phyloP scores from a whole-genome alignment of 1,284 basidiomycete genomes.

The Xanthoconium separans region DNA sequence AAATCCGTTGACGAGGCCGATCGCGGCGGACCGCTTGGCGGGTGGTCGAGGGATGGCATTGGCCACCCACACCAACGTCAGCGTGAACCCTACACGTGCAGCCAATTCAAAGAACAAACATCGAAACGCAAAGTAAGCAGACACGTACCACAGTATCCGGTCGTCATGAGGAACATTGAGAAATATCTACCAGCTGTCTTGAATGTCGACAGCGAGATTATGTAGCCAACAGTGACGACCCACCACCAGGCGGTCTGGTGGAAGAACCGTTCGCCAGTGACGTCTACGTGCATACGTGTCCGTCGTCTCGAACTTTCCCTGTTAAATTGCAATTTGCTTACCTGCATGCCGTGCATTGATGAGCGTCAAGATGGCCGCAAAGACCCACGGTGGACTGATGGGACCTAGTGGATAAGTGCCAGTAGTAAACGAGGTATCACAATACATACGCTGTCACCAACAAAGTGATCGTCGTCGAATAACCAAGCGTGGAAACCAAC shows the following conservation, averaged over 20 bases:
- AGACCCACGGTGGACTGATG: neutral
- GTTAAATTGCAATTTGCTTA: neutral
- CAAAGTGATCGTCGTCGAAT: slow-evolving; percentile 22
- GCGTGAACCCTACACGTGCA: slow-evolving; percentile 47
- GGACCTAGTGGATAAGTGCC: neutral
- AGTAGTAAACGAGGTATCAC: neutral
- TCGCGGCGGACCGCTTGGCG: slow-evolving; percentile 51
- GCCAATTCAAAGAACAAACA: neutral
- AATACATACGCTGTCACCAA: neutral
- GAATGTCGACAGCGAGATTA: slow-evolving; percentile 60
- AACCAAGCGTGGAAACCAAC: slow-evolving; percentile 65
- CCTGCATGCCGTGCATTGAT: neutral
- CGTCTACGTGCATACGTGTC: neutral
- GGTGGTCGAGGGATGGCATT: slow-evolving; percentile 65
- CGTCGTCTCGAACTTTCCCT: neutral
- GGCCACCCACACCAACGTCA: slow-evolving; percentile 63
- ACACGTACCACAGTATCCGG: slow-evolving; percentile 48
- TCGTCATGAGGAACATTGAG: slow-evolving; percentile 63
- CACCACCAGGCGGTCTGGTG: slow-evolving; percentile 55
- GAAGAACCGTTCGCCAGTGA: neutral
- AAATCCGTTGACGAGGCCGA: slow-evolving; percentile 35
- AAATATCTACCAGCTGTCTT: slow-evolving; percentile 57
- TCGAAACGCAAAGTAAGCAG: neutral
- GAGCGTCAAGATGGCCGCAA: neutral
- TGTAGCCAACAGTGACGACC: slow-evolving; percentile 61